phyloP scores from a whole-genome alignment of 106 monocot species.

The Dendrobium chrysotoxum region DNA sequence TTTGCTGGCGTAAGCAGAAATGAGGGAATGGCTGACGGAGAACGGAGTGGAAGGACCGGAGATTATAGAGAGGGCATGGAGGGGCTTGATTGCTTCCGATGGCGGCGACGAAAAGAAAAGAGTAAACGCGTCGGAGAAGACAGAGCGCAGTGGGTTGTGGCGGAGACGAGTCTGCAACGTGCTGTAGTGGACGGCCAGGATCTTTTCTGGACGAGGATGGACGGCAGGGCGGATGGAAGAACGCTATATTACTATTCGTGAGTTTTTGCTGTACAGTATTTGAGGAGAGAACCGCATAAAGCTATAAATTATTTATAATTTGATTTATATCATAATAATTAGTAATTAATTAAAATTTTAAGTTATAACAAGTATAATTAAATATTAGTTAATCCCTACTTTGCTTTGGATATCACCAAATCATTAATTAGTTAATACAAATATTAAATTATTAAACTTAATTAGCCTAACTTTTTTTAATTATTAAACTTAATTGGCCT shows the following conservation, averaged over 20 bases:
- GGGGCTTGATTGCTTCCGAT: neutral
- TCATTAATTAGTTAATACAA: no score
- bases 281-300: neutral
- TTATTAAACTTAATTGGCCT: no score
- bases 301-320: no score
- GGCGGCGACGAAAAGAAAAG: neutral
- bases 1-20: slow-evolving; percentile 9
- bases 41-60: neutral
- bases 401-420: no score
- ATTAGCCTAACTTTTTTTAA: no score
- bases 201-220: neutral
- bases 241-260: neutral
- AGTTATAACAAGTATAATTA: no score
- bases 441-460: no score
- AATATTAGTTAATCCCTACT: no score
- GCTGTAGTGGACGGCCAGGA: neutral
- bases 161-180: neutral
- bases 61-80: slow-evolving; percentile 13
- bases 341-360: no score
- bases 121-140: neutral
- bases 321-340: no score
- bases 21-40: slow-evolving; percentile 21
- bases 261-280: neutral
- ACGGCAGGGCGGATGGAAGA: neutral
- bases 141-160: neutral